phyloP scores from a whole-genome alignment of 257 asterid species.

The Solanum habrochaites region DNA sequence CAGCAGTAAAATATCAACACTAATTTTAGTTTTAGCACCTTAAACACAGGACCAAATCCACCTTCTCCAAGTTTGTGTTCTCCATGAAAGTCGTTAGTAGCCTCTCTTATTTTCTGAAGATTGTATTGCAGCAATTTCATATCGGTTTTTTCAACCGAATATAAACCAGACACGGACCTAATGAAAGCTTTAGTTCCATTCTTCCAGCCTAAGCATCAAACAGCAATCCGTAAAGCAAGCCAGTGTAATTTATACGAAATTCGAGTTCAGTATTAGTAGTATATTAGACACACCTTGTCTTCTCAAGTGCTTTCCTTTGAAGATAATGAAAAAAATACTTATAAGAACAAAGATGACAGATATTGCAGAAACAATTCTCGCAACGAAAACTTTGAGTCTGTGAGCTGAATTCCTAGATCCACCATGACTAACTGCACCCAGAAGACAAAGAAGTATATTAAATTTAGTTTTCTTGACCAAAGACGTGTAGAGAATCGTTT shows the following conservation, averaged over 20 bases:
- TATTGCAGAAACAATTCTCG: neutral
- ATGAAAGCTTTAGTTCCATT: neutral
- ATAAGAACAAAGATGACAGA: neutral
- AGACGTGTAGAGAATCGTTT: neutral
- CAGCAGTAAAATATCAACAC: neutral
- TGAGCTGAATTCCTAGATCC: neutral
- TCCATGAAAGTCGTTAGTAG: neutral
- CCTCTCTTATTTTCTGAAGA: neutral
- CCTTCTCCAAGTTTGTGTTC: constrained; percentile 9
- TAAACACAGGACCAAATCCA: constrained; percentile 9
- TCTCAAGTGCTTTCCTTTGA: neutral
- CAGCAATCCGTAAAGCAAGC: neutral
- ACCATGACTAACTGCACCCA: neutral
- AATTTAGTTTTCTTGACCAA: neutral
- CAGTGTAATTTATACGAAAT: neutral
- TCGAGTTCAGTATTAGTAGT: neutral
- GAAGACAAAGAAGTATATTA: neutral
- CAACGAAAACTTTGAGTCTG: neutral
- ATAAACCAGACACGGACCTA: neutral
- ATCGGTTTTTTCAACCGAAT: neutral
- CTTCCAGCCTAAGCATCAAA: neutral
- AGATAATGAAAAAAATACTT: neutral
- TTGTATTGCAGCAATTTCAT: neutral
- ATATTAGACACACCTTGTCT: neutral
- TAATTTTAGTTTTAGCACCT: neutral